Evolutionary conservation across 1,284 basidiomycete genomes (phyloP), one percentile per base, ranked within the genome.

Genomic region (Puccinia horiana): DNA sequence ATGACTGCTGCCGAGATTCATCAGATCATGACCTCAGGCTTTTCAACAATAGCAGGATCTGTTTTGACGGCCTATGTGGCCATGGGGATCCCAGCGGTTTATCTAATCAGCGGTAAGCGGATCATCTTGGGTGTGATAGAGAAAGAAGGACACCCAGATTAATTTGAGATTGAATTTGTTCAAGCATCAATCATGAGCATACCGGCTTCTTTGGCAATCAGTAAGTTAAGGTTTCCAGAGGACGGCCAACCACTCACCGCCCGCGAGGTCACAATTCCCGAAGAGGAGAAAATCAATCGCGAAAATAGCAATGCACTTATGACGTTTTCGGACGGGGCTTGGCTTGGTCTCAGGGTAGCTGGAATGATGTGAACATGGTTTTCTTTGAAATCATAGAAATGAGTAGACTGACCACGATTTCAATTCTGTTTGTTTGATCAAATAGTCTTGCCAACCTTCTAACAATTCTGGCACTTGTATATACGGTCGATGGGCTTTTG

Each of bases 1-100:
- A 95, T 96, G 93, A 96, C 95, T 72, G 90, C 90, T 83, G 94
- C 93, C 76, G 95, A 96, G 88, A 88, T 96, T 42, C 94, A 96
- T 88, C 90, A 95, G 83, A 91, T 92, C 80, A 94, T 96, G 92
- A 94, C 93, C 49, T 95, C 93, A 82, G 95, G 94, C 88, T 94
- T 94, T 88, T 93, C 94, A 12, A 95, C 94, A 77, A 96, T 96
- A 85, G 92, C 94, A 78, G 95, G 95, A 73, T 94, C 93, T 78
- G 94, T 96, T 23, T 89, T 96, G 81, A 89, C 90, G 80, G 94
- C 93, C 63, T 96, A 96, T 87, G 93, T 96, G 85, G 88, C 88
- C 78, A 88, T 95, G 83, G 95, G 95, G 81, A 93, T 96, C 54
- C 92, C 93, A 44, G 88, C 94, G 23, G 90, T 85, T 76, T 94